Evolutionary conservation across 139 green algal genomes (phyloP), one percentile per base, ranked within the genome.

Genomic region (Penium margaritaceum): DNA sequence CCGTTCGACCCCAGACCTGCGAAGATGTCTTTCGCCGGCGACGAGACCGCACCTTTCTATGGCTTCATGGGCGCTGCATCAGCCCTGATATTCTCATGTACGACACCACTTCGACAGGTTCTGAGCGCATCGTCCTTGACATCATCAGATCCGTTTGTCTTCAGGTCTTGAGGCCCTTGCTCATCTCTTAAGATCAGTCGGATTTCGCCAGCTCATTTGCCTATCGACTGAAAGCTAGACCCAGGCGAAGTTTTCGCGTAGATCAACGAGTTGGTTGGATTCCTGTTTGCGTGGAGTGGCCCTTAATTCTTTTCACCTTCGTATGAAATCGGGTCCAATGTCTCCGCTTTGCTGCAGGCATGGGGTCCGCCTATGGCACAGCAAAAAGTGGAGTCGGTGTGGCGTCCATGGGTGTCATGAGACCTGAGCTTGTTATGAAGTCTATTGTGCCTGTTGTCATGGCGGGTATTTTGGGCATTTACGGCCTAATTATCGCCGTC

Each of bases 341-440:
- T 36, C 19, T 33, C 15, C 34, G 43, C 51, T 30, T 39, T 63
- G n/a, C 21, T 30, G 39, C 87, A 96, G 90, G 90, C 85, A 95
- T 98, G 84, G 94, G 94, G n/a, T 90, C 94, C 2, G 94, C 94
- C 5, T 99, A 99, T 83, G 94, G 94, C 33, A 99, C 94, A 4
- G 94, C 94, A 44, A 99, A 99, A 87, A 90, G 85, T 14, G 95
- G 95, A 29, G 95, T 99, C 1, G 95, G 95, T 35, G 96, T 98
- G 70, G 94, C 95, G 0, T 94, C 91, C 54, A 99, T 99, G 95
- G 95, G 95, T 77, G 95, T 99, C 9, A 96, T 99, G 92, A 84
- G 95, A 32, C 95, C 95, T 5, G 95, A 99, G 85, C 87, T 99
- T 72, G 95, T 99, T 32, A 99, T 99, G 94, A 99, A 99, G 89